Conservation (phyloP, 805 yeast species). For the Henningerozyma blattae region DNA sequence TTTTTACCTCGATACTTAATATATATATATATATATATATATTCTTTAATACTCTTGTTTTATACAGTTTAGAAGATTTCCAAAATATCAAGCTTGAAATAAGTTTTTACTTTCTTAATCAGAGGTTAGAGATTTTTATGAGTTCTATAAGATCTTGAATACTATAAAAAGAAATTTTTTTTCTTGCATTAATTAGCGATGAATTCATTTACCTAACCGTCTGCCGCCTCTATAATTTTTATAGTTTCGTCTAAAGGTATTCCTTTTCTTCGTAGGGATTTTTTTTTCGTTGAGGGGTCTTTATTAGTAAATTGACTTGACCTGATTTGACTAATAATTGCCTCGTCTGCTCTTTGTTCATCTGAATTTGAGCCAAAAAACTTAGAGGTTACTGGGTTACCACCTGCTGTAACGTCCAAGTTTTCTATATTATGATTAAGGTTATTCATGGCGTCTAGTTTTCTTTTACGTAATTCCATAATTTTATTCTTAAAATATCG, state of each 20-base stretch:
- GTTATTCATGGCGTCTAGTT: conserved; percentile 2
- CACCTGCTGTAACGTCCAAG: conserved; percentile 2
- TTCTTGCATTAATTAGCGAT: no score
- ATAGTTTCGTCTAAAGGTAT: conserved; percentile 2
- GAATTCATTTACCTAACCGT: no score
- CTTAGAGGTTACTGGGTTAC: conserved; percentile 10
- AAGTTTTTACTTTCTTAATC: no score
- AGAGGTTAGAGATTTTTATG: no score
- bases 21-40: no score
- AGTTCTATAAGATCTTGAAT: no score
- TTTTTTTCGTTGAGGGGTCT: background rate
- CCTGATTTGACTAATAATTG: conserved; percentile 12
- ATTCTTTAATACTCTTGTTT: no score
- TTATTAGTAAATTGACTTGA: conserved; percentile 4
- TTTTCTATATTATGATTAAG: background rate
- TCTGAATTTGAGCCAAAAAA: conserved; percentile 9
- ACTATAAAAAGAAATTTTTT: no score
- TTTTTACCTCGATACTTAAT: no score
- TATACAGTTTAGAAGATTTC: no score
- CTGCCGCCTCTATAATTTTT: conserved; percentile 4
- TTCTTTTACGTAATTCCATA: conserved; percentile 13
- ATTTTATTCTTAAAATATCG: conserved; percentile 14
- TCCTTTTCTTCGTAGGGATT: conserved; percentile 3
- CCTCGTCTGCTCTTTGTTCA: conserved; percentile 9
- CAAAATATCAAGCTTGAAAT: no score